Percentiles rank a stretch among this genome's conserved stretches.
phyloP scores from a whole-genome alignment of 2,329 filamentous ascomycete genomes.

The Colletotrichum sojae region DNA sequence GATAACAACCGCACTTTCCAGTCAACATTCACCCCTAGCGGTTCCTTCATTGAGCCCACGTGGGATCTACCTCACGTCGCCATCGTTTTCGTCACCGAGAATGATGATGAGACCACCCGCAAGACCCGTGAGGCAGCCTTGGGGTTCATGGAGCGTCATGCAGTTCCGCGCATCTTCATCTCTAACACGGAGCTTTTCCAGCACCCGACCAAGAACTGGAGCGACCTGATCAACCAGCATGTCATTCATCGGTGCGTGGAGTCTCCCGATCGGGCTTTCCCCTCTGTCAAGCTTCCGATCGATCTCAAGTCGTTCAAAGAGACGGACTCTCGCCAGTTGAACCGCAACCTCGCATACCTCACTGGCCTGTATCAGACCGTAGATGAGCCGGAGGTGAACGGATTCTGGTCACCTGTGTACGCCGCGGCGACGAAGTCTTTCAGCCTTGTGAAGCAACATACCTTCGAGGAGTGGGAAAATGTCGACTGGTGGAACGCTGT shows the following conservation, averaged over 20 bases:
- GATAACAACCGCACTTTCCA: slow-evolving; percentile 55
- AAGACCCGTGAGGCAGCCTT: slow-evolving; percentile 58
- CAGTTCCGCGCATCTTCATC: slow-evolving; percentile 63
- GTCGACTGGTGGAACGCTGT: slow-evolving; percentile 19
- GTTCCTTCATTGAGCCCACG: slow-evolving; percentile 56
- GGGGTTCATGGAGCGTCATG: slow-evolving; percentile 63
- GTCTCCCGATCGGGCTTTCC: slow-evolving; percentile 50
- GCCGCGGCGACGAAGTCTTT: slow-evolving; percentile 21
- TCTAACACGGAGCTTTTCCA: slow-evolving; percentile 59
- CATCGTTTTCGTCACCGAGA: slow-evolving; percentile 62
- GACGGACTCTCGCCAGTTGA: slow-evolving; percentile 67
- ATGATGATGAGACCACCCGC: slow-evolving; percentile 55
- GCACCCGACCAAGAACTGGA: slow-evolving; percentile 51
- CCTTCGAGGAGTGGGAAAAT: background rate
- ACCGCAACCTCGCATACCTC: slow-evolving; percentile 65
- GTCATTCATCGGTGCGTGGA: slow-evolving; percentile 65
- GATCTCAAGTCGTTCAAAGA: slow-evolving; percentile 64
- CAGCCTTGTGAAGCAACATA: background rate
- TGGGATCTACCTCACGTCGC: slow-evolving; percentile 66
- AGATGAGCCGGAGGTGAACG: slow-evolving; percentile 27
- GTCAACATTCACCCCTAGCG: slow-evolving; percentile 53
- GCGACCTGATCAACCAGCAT: slow-evolving; percentile 55
- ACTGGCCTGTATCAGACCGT: slow-evolving; percentile 53
- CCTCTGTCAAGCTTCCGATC: slow-evolving; percentile 61
- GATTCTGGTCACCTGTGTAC: background rate